Evolutionary conservation across 345 rosid genomes (phyloP), one percentile per base, ranked within the genome.

Genomic region (Citrus australasica): DNA sequence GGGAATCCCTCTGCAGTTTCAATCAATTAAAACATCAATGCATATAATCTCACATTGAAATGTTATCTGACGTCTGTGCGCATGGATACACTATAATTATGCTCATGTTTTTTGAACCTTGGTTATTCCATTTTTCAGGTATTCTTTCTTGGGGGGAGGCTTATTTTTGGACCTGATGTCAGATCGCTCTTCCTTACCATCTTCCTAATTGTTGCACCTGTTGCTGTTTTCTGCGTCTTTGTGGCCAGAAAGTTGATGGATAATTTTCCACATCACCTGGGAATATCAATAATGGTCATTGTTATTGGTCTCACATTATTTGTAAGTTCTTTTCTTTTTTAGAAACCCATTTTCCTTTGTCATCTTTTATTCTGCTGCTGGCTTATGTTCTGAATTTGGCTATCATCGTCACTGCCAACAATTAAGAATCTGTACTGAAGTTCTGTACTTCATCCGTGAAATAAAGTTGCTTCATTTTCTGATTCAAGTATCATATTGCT

Each of bases 81-180:
- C 30, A 40, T 65, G 55, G 27, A 14, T 32, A 33, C 69, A 14
- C 22, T 69, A 9, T 73, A 33, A 17, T 56, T 65, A 32, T 17
- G 76, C 51, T 33, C 65, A 51, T 60, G 70, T 78, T 67, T 81
- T 33, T 66, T 32, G 25, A 51, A 33, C 48, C 66, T 58, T 38
- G 73, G 28, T 64, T 73, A 33, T 61, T 51, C 60, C 32, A 13
- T 58, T 81, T 70, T 88, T 80, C 94, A 96, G 99, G 80, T 87
- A 84, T 96, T 96, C 82, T 56, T 85, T 73, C 81, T 86, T 56
- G 82, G 80, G 32, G 99, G 99, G 79, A 90, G 99, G 87, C 87
- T 96, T 48, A 90, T 96, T 79, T 94, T 92, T 84, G 99, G 99
- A 86, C 99, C 99, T 0, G 99, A 96, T 89, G 94, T 90, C 24